Percentiles rank a stretch among this genome's conserved stretches.
These are phyloP conservation scores for Fusarium sp. DNA, from an alignment of 2,329 filamentous ascomycete genomes.

Conservation along the genomic window DNA sequence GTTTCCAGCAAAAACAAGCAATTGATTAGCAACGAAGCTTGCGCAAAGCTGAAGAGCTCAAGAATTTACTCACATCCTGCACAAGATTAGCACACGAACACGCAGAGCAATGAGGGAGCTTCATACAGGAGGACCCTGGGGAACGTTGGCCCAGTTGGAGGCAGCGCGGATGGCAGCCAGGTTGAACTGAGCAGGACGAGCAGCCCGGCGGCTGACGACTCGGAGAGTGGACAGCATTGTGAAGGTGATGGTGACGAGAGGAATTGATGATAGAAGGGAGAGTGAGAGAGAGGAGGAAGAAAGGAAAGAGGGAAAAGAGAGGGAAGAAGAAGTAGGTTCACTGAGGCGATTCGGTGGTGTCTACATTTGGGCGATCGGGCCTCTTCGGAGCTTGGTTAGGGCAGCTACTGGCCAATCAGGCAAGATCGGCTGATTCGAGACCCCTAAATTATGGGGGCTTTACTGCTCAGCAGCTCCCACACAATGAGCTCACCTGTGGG, in stretches of 20 bases:
- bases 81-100: conserved; percentile 35
- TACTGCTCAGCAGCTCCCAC: conserved; percentile 19
- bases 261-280: conserved; percentile 25
- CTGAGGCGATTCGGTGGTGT: conserved; percentile 42
- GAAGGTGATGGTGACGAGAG: conserved; percentile 32
- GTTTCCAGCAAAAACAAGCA: conserved; percentile 34
- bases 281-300: conserved; percentile 28
- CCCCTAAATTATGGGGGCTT: conserved; percentile 34
- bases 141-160: conserved; percentile 90
- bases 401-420: conserved; percentile 35
- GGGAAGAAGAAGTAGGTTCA: conserved; percentile 25
- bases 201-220: conserved; percentile 63
- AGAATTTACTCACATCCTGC: conserved; percentile 53
- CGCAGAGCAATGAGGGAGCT: conserved; percentile 23
- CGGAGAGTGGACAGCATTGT: conserved; percentile 68
- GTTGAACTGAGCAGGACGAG: conserved; percentile 54
- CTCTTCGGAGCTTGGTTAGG: conserved; percentile 41
- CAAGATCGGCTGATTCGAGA: conserved; percentile 22
- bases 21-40: conserved; percentile 40
- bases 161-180: conserved; percentile 62
- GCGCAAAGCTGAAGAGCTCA: conserved; percentile 14
- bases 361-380: conserved; percentile 40
- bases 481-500: conserved; percentile 37
- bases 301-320: conserved; percentile 21
- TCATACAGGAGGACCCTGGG: conserved; percentile 93